Evolutionary conservation across 2,329 filamentous ascomycete species (phyloP).

Genomic region (Tolypocladium tundrense): DNA sequence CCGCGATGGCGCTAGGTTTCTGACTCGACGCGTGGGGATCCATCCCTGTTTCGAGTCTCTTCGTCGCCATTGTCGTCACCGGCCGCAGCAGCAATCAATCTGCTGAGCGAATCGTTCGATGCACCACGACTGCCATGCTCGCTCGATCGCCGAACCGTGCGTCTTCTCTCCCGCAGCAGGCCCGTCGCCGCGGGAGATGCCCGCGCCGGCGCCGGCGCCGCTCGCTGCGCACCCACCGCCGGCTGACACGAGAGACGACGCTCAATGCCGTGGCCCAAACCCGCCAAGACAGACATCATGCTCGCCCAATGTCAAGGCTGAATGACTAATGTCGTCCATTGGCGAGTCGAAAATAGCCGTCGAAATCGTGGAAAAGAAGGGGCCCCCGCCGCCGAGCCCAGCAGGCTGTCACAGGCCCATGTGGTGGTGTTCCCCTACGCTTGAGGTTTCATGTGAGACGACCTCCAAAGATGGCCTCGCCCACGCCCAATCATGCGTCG

Average conservation of each 20-base stretch:
- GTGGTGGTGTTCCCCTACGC: neutral
- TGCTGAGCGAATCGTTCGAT: too few species aligned
- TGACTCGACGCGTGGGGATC: neutral
- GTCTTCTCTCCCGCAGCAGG: neutral
- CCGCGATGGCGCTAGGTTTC: neutral
- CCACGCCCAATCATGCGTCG: neutral
- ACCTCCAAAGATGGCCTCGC: neutral
- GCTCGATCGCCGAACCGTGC: neutral
- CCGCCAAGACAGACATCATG: neutral
- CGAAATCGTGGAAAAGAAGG: neutral
- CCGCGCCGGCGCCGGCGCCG: neutral
- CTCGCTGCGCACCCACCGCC: neutral
- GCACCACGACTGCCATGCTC: neutral
- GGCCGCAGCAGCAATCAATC: neutral
- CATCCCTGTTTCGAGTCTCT: constrained; percentile 1
- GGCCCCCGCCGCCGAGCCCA: neutral
- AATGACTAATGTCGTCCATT: neutral
- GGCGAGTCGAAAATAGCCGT: neutral
- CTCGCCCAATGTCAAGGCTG: neutral
- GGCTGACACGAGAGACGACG: neutral
- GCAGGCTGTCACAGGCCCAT: neutral
- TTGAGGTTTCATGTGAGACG: constrained; percentile 6
- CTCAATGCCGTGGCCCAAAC: neutral
- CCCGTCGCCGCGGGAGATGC: neutral
- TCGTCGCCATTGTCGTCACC: neutral